phyloP scores from a whole-genome alignment of 108 stramenopile species.

The Stephanodiscus triporus region DNA sequence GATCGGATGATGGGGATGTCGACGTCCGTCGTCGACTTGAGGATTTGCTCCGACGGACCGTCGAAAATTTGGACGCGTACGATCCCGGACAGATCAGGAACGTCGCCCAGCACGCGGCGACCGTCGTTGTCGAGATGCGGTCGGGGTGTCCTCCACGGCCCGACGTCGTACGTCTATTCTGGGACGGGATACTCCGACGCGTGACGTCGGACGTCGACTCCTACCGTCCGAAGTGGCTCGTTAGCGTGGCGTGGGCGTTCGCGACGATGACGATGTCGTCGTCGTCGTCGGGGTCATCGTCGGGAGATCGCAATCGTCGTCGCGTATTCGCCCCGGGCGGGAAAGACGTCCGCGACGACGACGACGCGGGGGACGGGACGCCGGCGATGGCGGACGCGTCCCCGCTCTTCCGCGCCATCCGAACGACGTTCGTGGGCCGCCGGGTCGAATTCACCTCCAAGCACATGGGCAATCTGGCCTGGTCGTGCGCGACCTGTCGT shows the following conservation, averaged over 20 bases:
- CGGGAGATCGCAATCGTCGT: not conserved
- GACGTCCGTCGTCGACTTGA: not conserved
- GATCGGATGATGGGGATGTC: too few species aligned
- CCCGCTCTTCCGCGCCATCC: slow-evolving; percentile 21
- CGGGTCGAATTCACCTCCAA: slow-evolving; percentile 21
- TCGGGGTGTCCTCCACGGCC: too few species aligned
- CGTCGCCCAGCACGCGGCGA: not conserved
- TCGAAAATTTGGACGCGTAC: not conserved
- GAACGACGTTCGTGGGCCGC: not conserved
- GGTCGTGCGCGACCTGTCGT: slow-evolving; percentile 43
- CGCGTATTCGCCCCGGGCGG: too few species aligned
- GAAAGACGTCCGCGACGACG: too few species aligned
- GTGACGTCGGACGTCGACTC: not conserved
- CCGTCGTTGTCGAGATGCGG: not conserved
- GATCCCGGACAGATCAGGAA: not conserved
- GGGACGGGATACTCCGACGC: not conserved
- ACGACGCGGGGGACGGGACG: not conserved
- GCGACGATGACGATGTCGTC: slow-evolving; percentile 7
- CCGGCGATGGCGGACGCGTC: slow-evolving; percentile 11
- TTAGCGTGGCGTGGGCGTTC: slow-evolving; percentile 33
- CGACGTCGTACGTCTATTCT: not conserved
- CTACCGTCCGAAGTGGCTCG: slow-evolving; percentile 20
- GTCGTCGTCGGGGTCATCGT: slow-evolving; percentile 2
- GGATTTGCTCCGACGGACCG: not conserved
- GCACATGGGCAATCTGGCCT: slow-evolving; percentile 33